Conservation (phyloP, 1,284 basidiomycete genomes). For the Omphalotus olearius region DNA sequence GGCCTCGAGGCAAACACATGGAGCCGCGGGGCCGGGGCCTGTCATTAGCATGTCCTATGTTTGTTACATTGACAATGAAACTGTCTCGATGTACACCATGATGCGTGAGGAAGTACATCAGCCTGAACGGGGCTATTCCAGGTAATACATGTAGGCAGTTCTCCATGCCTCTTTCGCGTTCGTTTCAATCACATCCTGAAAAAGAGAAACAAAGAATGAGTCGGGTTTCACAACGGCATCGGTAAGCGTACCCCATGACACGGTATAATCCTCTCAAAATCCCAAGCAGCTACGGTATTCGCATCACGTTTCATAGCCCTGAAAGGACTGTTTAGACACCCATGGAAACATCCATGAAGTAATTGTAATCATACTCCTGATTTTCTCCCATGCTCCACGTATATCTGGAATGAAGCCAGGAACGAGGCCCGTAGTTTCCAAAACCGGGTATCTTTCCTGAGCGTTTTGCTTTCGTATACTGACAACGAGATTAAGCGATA, state of each 20-base stretch:
- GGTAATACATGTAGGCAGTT: slow-evolving; percentile 32
- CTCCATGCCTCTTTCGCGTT: slow-evolving; percentile 72
- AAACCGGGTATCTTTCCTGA: slow-evolving; percentile 43
- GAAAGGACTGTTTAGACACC: slow-evolving; percentile 2
- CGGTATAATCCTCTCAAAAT: slow-evolving; percentile 87
- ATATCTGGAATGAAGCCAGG: slow-evolving; percentile 56
- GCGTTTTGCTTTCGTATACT: slow-evolving; percentile 48
- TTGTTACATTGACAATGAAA: too few species aligned
- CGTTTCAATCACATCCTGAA: slow-evolving; percentile 75
- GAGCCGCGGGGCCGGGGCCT: not conserved
- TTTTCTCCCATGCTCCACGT: slow-evolving; percentile 49
- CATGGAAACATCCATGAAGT: not conserved
- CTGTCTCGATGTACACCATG: too few species aligned
- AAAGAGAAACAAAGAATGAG: slow-evolving; percentile 11
- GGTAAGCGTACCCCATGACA: slow-evolving; percentile 74
- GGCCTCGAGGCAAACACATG: not conserved
- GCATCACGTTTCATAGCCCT: slow-evolving; percentile 76
- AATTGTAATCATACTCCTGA: slow-evolving; percentile 46
- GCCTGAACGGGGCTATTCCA: slow-evolving; percentile 22
- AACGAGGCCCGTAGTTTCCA: slow-evolving; percentile 52
- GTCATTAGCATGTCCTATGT: too few species aligned
- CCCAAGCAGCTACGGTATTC: slow-evolving; percentile 73
- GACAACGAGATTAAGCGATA: not conserved
- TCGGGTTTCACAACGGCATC: not conserved
- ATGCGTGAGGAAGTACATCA: too few species aligned